These are phyloP conservation scores for Apiotrichum brassicae DNA, from an alignment of 1,284 basidiomycete species.

Conservation along the genomic window DNA sequence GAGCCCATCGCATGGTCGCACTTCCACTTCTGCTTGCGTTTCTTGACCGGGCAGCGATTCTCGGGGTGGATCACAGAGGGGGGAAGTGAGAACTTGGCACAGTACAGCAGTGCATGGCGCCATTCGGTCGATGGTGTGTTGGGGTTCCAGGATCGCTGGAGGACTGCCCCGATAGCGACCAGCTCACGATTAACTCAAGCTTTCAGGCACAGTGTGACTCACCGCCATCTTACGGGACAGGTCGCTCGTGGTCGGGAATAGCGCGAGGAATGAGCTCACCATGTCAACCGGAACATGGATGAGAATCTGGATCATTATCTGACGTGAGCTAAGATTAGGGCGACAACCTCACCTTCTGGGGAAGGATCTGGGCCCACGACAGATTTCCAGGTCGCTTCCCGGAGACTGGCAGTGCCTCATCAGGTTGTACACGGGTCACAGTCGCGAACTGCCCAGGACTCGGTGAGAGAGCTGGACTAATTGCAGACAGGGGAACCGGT, in stretches of 20 bases:
- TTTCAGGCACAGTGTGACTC: no score
- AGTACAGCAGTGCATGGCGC: not conserved
- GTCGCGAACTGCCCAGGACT: no score
- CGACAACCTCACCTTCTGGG: not conserved
- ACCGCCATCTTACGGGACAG: not conserved
- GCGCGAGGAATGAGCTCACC: not conserved
- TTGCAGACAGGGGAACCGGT: no score
- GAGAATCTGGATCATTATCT: not conserved
- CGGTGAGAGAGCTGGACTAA: no score
- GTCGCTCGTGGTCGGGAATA: not conserved
- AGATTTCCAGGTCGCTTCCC: no score
- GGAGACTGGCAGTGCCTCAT: no score
- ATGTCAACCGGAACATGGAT: not conserved
- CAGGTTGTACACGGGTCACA: no score
- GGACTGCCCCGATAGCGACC: not conserved
- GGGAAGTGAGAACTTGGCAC: not conserved
- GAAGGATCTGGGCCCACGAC: not conserved
- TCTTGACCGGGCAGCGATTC: not conserved
- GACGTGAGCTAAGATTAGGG: not conserved
- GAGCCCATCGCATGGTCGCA: not conserved
- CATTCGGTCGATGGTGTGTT: not conserved
- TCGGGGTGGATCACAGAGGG: not conserved
- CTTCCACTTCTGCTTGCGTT: not conserved
- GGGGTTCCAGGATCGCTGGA: not conserved
- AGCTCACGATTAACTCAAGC: not conserved